phyloP scores from a whole-genome alignment of 2,329 filamentous ascomycete species.

The Hansfordia pulvinata region DNA sequence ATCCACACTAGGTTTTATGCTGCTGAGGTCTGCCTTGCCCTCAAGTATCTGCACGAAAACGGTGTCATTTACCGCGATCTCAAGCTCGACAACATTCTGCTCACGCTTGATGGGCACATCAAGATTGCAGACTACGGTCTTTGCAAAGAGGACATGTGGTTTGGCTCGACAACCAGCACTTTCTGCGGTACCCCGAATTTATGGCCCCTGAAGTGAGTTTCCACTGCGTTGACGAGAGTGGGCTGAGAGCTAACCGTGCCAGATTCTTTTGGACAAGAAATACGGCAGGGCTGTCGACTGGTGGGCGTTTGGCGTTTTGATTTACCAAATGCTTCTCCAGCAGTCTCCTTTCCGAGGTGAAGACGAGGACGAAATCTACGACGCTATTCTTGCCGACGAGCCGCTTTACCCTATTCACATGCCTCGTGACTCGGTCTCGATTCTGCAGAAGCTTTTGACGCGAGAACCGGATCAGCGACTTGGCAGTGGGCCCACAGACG shows the following conservation, averaged over 20 bases:
- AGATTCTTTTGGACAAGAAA: slow-evolving; percentile 97
- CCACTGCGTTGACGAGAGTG: slow-evolving; percentile 1
- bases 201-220: slow-evolving; percentile 85
- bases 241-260: slow-evolving; percentile 14
- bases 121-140: slow-evolving; percentile 98
- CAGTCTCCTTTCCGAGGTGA: slow-evolving; percentile 98
- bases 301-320: slow-evolving; percentile 98
- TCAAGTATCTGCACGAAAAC: slow-evolving; percentile 99
- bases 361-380: slow-evolving; percentile 98
- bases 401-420: slow-evolving; percentile 97
- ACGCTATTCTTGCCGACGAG: slow-evolving; percentile 94
- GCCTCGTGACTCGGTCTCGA: slow-evolving; percentile 94
- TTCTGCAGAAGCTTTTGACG: slow-evolving; percentile 91
- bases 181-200: slow-evolving; percentile 99
- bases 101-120: slow-evolving; percentile 92
- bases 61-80: slow-evolving; percentile 97
- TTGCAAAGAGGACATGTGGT: slow-evolving; percentile 99
- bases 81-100: slow-evolving; percentile 83
- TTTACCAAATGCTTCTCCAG: slow-evolving; percentile 98
- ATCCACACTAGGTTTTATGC: slow-evolving; percentile 66
- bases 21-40: slow-evolving; percentile 86
- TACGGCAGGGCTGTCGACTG: slow-evolving; percentile 95
- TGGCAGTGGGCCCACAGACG: slow-evolving; percentile 89
- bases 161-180: slow-evolving; percentile 87
- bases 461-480: slow-evolving; percentile 87